A percentile compares a stretch with the other conserved stretches of the same genome.
phyloP scores from a whole-genome alignment of 148 eudicot genomes.

The Vaccinium macrocarpon region DNA sequence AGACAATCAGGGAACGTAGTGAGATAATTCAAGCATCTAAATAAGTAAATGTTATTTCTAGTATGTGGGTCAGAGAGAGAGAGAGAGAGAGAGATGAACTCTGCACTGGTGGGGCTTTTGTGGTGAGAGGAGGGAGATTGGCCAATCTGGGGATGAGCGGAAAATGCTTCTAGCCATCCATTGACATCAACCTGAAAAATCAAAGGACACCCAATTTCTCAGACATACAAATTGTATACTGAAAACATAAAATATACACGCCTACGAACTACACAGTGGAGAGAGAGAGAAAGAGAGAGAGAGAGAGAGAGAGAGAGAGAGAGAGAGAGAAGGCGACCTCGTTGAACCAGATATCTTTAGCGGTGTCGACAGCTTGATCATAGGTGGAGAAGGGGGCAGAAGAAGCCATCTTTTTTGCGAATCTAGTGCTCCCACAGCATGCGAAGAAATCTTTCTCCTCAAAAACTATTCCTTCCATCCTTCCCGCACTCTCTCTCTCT shows the following conservation, averaged over 20 bases:
- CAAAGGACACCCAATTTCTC: constrained; percentile 7
- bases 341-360: constrained; percentile 81
- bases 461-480: constrained; percentile 19
- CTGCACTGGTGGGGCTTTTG: constrained; percentile 56
- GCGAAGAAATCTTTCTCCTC: constrained; percentile 56
- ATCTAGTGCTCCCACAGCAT: constrained; percentile 77
- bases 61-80: not conserved
- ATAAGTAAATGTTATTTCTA: not conserved
- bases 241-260: not conserved
- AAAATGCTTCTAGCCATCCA: constrained; percentile 94
- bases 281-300: not conserved
- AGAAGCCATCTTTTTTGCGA: constrained; percentile 61
- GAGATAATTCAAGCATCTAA: constrained; percentile 9
- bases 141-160: constrained; percentile 90
- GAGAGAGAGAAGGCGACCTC: constrained; percentile 35
- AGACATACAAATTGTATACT: not conserved
- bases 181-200: constrained; percentile 66
- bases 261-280: not conserved
- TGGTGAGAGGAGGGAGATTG: constrained; percentile 37
- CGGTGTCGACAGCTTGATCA: constrained; percentile 48
- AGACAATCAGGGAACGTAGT: not conserved
- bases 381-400: constrained; percentile 53
- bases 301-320: not conserved
- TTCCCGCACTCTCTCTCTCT: not conserved
- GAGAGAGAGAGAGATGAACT: constrained; percentile 45